A percentile compares a stretch with the other conserved stretches of the same genome.
Conservation (phyloP, 768 basidiomycete genomes). For the Rubroboletus satanas region DNA sequence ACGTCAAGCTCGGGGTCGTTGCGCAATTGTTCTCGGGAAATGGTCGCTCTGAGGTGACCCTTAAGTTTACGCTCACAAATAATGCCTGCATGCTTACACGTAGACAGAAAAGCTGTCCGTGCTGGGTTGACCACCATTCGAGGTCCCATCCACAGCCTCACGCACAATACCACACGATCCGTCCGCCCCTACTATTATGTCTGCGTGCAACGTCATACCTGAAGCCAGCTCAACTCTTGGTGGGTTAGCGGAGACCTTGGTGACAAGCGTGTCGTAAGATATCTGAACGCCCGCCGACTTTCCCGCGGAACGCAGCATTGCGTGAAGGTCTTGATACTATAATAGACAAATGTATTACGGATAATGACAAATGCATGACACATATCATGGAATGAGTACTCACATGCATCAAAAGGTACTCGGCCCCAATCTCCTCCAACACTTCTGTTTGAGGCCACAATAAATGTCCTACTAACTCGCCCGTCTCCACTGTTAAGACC, state of each 20-base stretch:
- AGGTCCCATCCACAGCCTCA: constrained; percentile 30
- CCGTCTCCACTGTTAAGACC: constrained; percentile 36
- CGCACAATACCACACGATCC: constrained; percentile 44
- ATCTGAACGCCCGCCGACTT: constrained; percentile 44
- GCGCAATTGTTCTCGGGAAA: constrained; percentile 38
- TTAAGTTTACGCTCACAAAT: background rate
- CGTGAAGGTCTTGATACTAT: constrained; percentile 52
- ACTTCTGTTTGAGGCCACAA: constrained; percentile 42
- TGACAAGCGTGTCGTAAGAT: constrained; percentile 38
- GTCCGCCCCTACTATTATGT: constrained; percentile 58
- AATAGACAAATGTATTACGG: background rate
- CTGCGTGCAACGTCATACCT: constrained; percentile 43
- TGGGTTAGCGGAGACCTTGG: constrained; percentile 26
- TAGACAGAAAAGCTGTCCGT: constrained; percentile 36
- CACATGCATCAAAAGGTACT: constrained; percentile 48
- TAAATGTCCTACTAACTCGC: constrained; percentile 40
- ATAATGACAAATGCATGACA: background rate
- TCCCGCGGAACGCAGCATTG: constrained; percentile 44
- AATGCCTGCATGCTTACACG: constrained; percentile 32
- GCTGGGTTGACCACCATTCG: constrained; percentile 19
- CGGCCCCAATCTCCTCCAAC: constrained; percentile 43
- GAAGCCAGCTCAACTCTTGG: constrained; percentile 33
- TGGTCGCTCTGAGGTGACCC: constrained; percentile 31
- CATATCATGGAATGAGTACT: constrained; percentile 13
- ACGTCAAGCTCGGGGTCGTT: constrained; percentile 38